phyloP scores from a whole-genome alignment of 1,284 basidiomycete genomes.

The Schizopora paradoxa region DNA sequence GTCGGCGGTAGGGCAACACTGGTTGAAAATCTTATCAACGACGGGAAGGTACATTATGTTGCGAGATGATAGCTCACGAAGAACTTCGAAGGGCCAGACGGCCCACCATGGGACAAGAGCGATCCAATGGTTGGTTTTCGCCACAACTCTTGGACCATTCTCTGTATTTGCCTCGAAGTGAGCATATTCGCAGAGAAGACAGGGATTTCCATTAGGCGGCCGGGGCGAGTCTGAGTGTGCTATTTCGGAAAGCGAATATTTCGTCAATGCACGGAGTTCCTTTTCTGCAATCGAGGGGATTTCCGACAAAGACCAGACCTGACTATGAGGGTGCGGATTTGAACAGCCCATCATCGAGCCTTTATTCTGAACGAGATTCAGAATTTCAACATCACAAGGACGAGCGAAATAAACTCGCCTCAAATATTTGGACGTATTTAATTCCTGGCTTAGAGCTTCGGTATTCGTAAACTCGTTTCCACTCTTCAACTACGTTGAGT shows the following conservation, averaged over 20 bases:
- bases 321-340: constrained; percentile 94
- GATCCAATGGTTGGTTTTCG: constrained; percentile 77
- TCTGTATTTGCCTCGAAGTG: constrained; percentile 55
- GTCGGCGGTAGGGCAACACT: constrained; percentile 78
- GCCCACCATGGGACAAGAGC: constrained; percentile 96
- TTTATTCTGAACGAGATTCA: constrained; percentile 63
- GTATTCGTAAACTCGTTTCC: constrained; percentile 63
- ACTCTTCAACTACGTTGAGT: constrained; percentile 66
- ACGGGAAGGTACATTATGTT: constrained; percentile 3
- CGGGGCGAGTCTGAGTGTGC: constrained; percentile 43
- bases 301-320: constrained; percentile 80
- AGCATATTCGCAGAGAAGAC: constrained; percentile 84
- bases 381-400: constrained; percentile 2
- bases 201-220: constrained; percentile 58
- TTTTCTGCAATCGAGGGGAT: constrained; percentile 68
- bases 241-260: constrained; percentile 43
- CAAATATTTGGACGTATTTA: constrained; percentile 85
- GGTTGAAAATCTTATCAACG: constrained; percentile 5
- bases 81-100: constrained; percentile 89
- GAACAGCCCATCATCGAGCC: constrained; percentile 95
- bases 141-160: constrained; percentile 56
- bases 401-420: constrained; percentile 44
- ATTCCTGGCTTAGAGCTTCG: constrained; percentile 64
- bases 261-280: constrained; percentile 56
- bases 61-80: constrained; percentile 47